Percentiles rank a stretch among this genome's conserved stretches.
Conservation (phyloP, 2,329 filamentous ascomycete genomes). For the Apiospora sp. region DNA sequence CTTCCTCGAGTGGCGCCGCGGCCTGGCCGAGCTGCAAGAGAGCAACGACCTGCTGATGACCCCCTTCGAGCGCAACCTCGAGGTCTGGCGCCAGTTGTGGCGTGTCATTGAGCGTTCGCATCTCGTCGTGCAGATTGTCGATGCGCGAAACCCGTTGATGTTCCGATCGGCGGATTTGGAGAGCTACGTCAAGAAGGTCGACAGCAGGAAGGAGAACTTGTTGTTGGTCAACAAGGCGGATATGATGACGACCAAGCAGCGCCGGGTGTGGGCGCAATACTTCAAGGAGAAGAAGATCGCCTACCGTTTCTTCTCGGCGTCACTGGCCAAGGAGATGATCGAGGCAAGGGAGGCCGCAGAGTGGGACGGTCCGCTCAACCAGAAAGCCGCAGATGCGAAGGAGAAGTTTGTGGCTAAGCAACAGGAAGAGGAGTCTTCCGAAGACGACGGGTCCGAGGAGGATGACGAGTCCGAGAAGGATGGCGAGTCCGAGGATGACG, state of each 20-base stretch:
- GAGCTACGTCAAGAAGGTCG: constrained; percentile 91
- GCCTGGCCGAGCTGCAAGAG: constrained; percentile 91
- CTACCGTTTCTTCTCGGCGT: constrained; percentile 96
- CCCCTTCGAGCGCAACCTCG: constrained; percentile 94
- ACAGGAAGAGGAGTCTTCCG: constrained; percentile 30
- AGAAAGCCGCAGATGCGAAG: constrained; percentile 42
- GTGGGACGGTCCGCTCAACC: constrained; percentile 46
- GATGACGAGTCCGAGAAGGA: background rate
- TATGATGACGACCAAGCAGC: constrained; percentile 92
- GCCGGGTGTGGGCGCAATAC: constrained; percentile 85
- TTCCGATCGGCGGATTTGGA: constrained; percentile 96
- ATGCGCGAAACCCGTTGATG: constrained; percentile 91
- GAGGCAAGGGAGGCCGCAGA: constrained; percentile 70
- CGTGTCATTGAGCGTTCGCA: constrained; percentile 97
- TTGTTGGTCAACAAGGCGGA: constrained; percentile 98
- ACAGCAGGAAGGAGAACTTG: constrained; percentile 86
- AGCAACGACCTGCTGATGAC: constrained; percentile 96
- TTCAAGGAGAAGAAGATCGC: constrained; percentile 82
- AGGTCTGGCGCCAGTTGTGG: constrained; percentile 98
- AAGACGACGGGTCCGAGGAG: constrained; percentile 24
- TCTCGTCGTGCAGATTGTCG: constrained; percentile 96
- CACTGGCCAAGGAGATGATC: constrained; percentile 87
- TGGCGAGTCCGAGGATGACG: background rate
- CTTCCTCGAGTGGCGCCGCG: constrained; percentile 87
- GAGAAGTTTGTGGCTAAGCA: constrained; percentile 30